Conservation (phyloP, 2,329 filamentous ascomycete species). For the Penicillium rolfsii region DNA sequence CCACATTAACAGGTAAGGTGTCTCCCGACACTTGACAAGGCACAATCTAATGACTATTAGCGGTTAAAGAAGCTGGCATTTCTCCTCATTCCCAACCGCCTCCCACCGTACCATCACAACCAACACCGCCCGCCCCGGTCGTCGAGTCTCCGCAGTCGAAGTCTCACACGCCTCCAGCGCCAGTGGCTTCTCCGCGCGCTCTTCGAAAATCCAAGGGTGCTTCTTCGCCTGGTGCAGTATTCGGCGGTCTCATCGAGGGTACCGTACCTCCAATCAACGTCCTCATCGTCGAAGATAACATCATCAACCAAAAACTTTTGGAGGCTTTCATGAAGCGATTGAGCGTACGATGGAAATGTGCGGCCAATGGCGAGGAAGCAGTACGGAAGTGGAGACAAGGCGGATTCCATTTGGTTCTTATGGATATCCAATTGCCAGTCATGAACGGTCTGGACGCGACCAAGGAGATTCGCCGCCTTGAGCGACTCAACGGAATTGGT, state of each 20-base stretch:
- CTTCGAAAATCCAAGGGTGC: slow-evolving; percentile 40
- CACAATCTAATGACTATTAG: slow-evolving; percentile 10
- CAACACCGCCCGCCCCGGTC: slow-evolving; percentile 39
- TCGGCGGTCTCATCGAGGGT: slow-evolving; percentile 70
- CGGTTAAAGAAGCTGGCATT: slow-evolving; percentile 30
- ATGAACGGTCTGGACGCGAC: slow-evolving; percentile 97
- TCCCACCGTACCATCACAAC: slow-evolving; percentile 31
- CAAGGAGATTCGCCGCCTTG: slow-evolving; percentile 86
- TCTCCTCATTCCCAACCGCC: slow-evolving; percentile 34
- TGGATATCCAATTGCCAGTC: slow-evolving; percentile 97
- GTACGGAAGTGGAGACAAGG: slow-evolving; percentile 91
- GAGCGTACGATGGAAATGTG: slow-evolving; percentile 96
- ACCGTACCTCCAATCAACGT: slow-evolving; percentile 95
- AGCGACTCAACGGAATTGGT: slow-evolving; percentile 88
- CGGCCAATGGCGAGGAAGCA: slow-evolving; percentile 90
- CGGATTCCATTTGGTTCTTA: slow-evolving; percentile 92
- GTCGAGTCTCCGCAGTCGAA: slow-evolving; percentile 45
- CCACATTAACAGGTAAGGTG: slow-evolving; percentile 46
- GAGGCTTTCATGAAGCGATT: slow-evolving; percentile 95
- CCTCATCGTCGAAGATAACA: slow-evolving; percentile 96
- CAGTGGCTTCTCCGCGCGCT: slow-evolving; percentile 55
- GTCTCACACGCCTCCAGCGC: slow-evolving; percentile 40
- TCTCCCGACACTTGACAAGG: neutral
- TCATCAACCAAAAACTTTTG: slow-evolving; percentile 91
- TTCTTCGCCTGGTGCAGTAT: slow-evolving; percentile 45